A percentile compares a stretch with the other conserved stretches of the same genome.
These are phyloP conservation scores for Bertia moriformis DNA, from an alignment of 2,329 filamentous ascomycete species.

Conservation along the genomic window DNA sequence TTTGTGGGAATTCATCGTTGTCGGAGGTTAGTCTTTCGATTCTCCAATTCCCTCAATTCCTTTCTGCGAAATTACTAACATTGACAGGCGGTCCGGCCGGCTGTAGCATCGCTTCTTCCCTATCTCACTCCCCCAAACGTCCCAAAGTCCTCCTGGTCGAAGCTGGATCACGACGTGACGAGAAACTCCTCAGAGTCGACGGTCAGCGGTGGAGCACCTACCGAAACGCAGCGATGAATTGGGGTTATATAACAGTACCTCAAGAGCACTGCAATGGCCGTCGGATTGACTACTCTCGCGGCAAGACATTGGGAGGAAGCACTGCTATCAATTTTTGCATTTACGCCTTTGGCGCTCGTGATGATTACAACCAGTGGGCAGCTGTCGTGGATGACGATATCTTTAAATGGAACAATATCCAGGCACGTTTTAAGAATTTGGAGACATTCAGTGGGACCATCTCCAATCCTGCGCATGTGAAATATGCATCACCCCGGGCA, in stretches of 20 bases:
- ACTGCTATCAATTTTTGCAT: slow-evolving; percentile 25
- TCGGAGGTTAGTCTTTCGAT: background rate
- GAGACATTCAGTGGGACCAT: slow-evolving; percentile 23
- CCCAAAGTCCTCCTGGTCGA: slow-evolving; percentile 36
- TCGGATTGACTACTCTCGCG: slow-evolving; percentile 21
- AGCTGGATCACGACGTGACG: slow-evolving; percentile 26
- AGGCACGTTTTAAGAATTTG: slow-evolving; percentile 25
- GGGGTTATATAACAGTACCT: slow-evolving; percentile 22
- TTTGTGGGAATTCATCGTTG: background rate
- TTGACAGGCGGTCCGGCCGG: slow-evolving; percentile 33
- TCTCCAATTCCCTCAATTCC: background rate
- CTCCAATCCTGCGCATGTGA: background rate
- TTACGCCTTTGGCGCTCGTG: slow-evolving; percentile 28
- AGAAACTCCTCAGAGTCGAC: slow-evolving; percentile 20
- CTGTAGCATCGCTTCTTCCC: slow-evolving; percentile 28
- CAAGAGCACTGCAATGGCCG: slow-evolving; percentile 18
- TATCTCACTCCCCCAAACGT: slow-evolving; percentile 21
- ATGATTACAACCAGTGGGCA: slow-evolving; percentile 38
- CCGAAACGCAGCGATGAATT: slow-evolving; percentile 24
- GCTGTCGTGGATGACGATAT: slow-evolving; percentile 27
- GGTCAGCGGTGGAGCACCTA: slow-evolving; percentile 26
- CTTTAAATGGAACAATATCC: slow-evolving; percentile 30
- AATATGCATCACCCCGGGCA: background rate
- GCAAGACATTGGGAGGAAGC: slow-evolving; percentile 22
- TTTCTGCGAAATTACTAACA: background rate